Evolutionary conservation across 148 eudicot genomes (phyloP).

Genomic region (Diospyros lotus): DNA sequence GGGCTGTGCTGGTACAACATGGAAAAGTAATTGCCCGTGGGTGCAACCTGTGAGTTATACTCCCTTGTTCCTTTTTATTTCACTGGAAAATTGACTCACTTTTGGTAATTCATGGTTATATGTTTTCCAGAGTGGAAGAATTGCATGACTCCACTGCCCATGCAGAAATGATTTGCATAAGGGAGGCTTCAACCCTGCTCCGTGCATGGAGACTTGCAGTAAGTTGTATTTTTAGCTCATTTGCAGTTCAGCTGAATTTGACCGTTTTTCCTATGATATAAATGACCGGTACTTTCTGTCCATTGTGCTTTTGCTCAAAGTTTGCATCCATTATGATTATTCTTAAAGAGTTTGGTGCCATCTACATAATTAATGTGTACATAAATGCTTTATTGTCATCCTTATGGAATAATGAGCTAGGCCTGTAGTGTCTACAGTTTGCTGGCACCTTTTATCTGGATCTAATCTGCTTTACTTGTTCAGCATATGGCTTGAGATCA

Average conservation of each 20-base stretch:
- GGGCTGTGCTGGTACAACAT: slow-evolving; percentile 83
- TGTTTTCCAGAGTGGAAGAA: slow-evolving; percentile 77
- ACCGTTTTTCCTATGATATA: no score
- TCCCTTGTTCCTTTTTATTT: slow-evolving; percentile 11
- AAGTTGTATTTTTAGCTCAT: slow-evolving; percentile 14
- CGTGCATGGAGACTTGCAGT: slow-evolving; percentile 87
- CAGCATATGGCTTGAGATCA: neutral
- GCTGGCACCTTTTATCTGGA: neutral
- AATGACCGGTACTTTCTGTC: no score
- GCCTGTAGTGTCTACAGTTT: neutral
- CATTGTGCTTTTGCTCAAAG: no score
- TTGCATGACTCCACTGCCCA: slow-evolving; percentile 93
- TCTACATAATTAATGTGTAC: neutral
- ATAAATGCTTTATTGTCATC: neutral
- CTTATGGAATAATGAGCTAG: neutral
- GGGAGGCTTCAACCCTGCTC: slow-evolving; percentile 75
- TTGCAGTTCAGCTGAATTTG: neutral
- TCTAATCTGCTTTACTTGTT: neutral
- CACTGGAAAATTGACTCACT: neutral
- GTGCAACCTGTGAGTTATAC: slow-evolving; percentile 67
- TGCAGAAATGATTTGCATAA: slow-evolving; percentile 92
- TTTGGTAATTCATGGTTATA: neutral
- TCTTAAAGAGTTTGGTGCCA: neutral
- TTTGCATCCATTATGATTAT: no score
- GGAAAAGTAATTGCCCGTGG: slow-evolving; percentile 93